Percentiles rank a stretch among this genome's conserved stretches.
Conservation (phyloP, 2,329 filamentous ascomycete species). For the Coniochaeta ligniaria region DNA sequence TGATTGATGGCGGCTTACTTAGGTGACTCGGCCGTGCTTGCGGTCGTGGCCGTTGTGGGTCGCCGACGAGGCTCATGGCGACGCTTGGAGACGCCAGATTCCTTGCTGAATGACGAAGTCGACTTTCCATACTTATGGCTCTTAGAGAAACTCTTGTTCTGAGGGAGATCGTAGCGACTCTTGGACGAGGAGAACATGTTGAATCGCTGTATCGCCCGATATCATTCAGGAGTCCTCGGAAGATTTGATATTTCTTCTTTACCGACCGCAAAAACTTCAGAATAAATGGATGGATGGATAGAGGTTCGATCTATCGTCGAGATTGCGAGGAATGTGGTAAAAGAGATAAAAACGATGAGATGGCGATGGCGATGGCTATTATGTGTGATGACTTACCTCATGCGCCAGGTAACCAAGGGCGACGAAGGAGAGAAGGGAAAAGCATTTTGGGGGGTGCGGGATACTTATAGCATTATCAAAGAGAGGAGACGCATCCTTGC, state of each 20-base stretch:
- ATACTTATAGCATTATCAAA: neutral
- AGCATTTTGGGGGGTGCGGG: neutral
- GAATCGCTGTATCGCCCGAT: conserved; percentile 5
- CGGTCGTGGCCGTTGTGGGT: conserved; percentile 38
- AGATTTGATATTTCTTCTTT: neutral
- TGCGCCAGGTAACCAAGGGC: neutral
- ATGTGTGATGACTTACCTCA: neutral
- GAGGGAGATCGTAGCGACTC: conserved; percentile 31
- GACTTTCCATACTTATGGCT: conserved; percentile 42
- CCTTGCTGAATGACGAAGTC: conserved; percentile 47
- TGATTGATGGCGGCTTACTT: conserved; percentile 29
- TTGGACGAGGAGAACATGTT: conserved; percentile 39
- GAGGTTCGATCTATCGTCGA: neutral
- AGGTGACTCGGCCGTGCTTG: conserved; percentile 26
- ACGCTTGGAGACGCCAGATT: conserved; percentile 45
- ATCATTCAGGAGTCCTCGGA: neutral
- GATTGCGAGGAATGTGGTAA: neutral
- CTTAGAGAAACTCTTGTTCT: conserved; percentile 46
- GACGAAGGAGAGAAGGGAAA: neutral
- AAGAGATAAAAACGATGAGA: neutral
- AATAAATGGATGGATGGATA: neutral
- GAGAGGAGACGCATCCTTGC: neutral
- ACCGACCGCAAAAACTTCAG: neutral
- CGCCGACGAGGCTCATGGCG: conserved; percentile 44
- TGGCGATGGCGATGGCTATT: conserved; percentile 1